Evolutionary conservation across 2,329 filamentous ascomycete genomes (phyloP).

Genomic region (Graphium sp.): DNA sequence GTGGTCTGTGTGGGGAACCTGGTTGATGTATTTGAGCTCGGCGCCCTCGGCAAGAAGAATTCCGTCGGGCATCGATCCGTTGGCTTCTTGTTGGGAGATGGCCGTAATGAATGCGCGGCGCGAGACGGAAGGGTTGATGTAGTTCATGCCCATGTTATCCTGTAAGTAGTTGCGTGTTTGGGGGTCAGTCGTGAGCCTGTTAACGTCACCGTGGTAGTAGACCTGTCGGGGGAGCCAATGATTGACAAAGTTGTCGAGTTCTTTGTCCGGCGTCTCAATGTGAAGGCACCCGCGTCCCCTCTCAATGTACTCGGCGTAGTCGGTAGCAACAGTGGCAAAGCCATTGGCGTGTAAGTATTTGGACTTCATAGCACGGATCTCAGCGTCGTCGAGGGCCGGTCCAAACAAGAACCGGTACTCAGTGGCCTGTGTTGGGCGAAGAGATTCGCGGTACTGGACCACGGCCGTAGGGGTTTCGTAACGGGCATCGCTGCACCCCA

Average conservation of each 20-base stretch:
- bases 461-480: constrained; percentile 37
- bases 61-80: constrained; percentile 40
- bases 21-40: constrained; percentile 43
- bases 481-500: constrained; percentile 28
- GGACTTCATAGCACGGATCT: constrained; percentile 24
- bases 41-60: constrained; percentile 34
- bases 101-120: constrained; percentile 29
- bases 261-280: constrained; percentile 35
- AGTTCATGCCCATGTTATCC: constrained; percentile 45
- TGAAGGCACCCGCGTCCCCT: constrained; percentile 29
- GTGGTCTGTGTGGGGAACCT: constrained; percentile 42
- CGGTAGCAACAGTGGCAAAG: constrained; percentile 24
- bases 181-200: constrained; percentile 39
- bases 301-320: constrained; percentile 33
- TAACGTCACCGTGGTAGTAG: constrained; percentile 42
- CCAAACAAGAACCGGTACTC: constrained; percentile 38
- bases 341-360: constrained; percentile 31
- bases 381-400: constrained; percentile 31
- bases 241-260: constrained; percentile 40
- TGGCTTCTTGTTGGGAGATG: constrained; percentile 33
- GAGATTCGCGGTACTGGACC: constrained; percentile 29
- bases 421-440: constrained; percentile 19
- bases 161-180: constrained; percentile 43
- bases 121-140: constrained; percentile 30
- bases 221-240: constrained; percentile 40